Base-by-base conservation (phyloP, 805 yeast species). In the Vanderwaltozyma polyspora region DNA sequence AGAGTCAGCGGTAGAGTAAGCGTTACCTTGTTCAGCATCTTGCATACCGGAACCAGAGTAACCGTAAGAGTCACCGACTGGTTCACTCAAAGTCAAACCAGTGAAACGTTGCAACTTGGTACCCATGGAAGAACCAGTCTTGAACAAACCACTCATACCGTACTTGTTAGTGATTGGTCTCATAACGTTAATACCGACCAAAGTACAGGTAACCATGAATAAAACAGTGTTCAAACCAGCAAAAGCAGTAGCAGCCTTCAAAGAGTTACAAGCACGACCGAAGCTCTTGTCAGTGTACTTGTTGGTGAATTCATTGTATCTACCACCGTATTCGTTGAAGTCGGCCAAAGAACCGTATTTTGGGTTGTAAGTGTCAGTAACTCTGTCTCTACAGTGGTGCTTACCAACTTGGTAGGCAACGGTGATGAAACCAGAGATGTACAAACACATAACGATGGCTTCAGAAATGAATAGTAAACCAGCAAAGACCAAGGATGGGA, bases 391-490 rank as follows among this genome's bases (percentile, higher is more conserved):
- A 40, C 66, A 61, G 11, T 54, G 40, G 15, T 40, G 45, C 11
- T 50, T 45, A 26, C 62, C 56, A 33, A 51, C 50, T 4, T 45
- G 42, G 9, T 55, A 38, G 6, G 63, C 62, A 11, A 49, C 43
- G 16, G 61, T 61, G 32, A 62, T 49, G 32, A 60, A 62, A 1
- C 57, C 52, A 31, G 52, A 41, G n/a, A 62, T 35, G 63, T 63
- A 59, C 15, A 61, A 33, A 19, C 56, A 30, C 11, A 48, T 29
- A 26, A 60, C 19, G 6, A 59, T 19, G 4, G 46, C 25, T 37
- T 61, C 66, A 15, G 46, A 37, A 6, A 52, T 14, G 7, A 57
- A 33, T 21, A 54, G 25, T 1, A 45, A 37, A 26, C 61, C 62
- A 7, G 54, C 47, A 17, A 48, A 34, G 10, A 57, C 42, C 12